A percentile compares a stretch with the other conserved stretches of the same genome.
Evolutionary conservation across 1,284 basidiomycete species (phyloP).

Genomic region (Polyporus tsugae): DNA sequence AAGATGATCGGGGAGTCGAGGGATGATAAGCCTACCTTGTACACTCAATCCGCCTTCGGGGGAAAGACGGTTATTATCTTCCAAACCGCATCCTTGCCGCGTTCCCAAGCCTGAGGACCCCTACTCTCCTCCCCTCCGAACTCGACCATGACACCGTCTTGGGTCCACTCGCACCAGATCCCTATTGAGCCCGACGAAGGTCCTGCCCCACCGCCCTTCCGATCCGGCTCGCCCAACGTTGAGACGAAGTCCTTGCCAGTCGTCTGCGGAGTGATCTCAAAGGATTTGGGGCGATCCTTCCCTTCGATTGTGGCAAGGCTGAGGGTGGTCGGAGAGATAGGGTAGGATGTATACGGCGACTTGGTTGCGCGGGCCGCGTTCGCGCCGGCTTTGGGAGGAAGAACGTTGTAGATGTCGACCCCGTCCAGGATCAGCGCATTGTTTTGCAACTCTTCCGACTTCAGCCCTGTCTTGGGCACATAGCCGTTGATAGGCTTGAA

Average conservation of each 20-base stretch:
- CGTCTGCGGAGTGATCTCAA: constrained; percentile 59
- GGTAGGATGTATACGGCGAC: constrained; percentile 62
- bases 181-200: constrained; percentile 85
- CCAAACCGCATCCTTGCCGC: constrained; percentile 82
- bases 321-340: constrained; percentile 56
- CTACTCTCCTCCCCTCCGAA: constrained; percentile 80
- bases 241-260: constrained; percentile 82
- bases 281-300: constrained; percentile 45
- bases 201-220: constrained; percentile 87
- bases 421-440: constrained; percentile 67
- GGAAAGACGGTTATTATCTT: constrained; percentile 74
- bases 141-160: constrained; percentile 82
- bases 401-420: constrained; percentile 83
- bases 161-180: constrained; percentile 93
- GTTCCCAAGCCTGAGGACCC: constrained; percentile 86
- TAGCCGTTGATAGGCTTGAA: constrained; percentile 69
- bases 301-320: constrained; percentile 51
- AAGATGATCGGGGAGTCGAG: background rate
- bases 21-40: constrained; percentile 17
- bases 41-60: constrained; percentile 36
- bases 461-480: constrained; percentile 58
- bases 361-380: constrained; percentile 41
- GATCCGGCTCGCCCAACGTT: constrained; percentile 80
- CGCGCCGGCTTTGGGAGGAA: constrained; percentile 39
- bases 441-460: constrained; percentile 56